Evolutionary conservation across 2,329 filamentous ascomycete species (phyloP).

Genomic region (Botrytis fabae): DNA sequence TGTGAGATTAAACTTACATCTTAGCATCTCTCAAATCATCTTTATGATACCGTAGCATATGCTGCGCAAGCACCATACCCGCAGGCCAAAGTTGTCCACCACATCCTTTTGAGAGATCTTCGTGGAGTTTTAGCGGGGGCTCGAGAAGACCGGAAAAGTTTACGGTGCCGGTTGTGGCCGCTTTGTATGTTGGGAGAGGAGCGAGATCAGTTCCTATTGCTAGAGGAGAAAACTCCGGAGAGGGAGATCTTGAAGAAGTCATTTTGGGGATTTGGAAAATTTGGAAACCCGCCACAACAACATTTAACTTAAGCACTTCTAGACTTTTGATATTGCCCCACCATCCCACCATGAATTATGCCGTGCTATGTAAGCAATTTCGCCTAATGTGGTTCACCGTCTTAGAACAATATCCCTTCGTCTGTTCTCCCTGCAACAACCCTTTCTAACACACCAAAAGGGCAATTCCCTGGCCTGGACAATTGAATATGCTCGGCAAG

Average conservation of each 20-base stretch:
- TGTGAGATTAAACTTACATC: slow-evolving; percentile 57
- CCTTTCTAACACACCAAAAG: not conserved
- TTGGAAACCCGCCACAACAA: not conserved
- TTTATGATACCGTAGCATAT: slow-evolving; percentile 74
- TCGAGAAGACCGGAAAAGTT: slow-evolving; percentile 74
- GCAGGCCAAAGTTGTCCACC: slow-evolving; percentile 95
- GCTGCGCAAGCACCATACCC: slow-evolving; percentile 82
- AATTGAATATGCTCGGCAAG: slow-evolving; percentile 18
- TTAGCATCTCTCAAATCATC: slow-evolving; percentile 63
- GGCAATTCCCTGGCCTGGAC: not conserved
- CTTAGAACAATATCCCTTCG: not conserved
- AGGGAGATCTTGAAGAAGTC: slow-evolving; percentile 37
- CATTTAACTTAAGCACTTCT: not conserved
- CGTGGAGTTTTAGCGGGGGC: slow-evolving; percentile 71
- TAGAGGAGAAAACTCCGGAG: slow-evolving; percentile 40
- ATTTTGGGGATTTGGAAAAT: slow-evolving; percentile 26
- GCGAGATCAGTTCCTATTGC: slow-evolving; percentile 54
- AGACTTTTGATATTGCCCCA: slow-evolving; percentile 17
- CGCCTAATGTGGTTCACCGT: slow-evolving; percentile 4
- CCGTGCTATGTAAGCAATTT: slow-evolving; percentile 1
- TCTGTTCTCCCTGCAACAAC: slow-evolving; percentile 12
- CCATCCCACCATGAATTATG: slow-evolving; percentile 7
- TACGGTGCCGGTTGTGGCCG: slow-evolving; percentile 52
- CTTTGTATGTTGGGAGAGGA: slow-evolving; percentile 61
- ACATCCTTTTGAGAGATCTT: slow-evolving; percentile 85